These are phyloP conservation scores for Paecilomyces dactylethromorphus DNA, from an alignment of 2,329 filamentous ascomycete species.

Conservation along the genomic window DNA sequence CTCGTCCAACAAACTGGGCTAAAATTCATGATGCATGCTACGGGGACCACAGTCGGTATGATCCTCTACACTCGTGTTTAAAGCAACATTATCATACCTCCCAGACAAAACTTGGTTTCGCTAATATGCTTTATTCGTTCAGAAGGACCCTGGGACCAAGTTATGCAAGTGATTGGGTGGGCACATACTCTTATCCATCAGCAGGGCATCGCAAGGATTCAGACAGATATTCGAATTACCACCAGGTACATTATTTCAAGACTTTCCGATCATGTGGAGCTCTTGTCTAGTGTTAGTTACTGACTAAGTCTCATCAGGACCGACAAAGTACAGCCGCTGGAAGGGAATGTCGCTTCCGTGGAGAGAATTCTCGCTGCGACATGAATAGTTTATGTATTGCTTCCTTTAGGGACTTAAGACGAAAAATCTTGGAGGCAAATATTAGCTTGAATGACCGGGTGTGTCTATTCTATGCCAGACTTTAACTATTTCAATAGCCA, in stretches of 20 bases:
- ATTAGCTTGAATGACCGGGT: too few species aligned
- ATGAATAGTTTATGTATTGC: background rate
- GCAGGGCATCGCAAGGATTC: slow-evolving; percentile 67
- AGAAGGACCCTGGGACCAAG: slow-evolving; percentile 86
- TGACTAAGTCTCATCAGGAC: slow-evolving; percentile 44
- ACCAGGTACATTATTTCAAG: slow-evolving; percentile 48
- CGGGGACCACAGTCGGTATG: slow-evolving; percentile 79
- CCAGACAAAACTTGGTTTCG: background rate
- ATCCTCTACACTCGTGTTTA: background rate
- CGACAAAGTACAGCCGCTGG: slow-evolving; percentile 70
- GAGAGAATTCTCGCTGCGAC: slow-evolving; percentile 39
- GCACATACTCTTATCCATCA: slow-evolving; percentile 68
- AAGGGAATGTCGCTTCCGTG: slow-evolving; percentile 62
- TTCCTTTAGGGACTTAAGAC: background rate
- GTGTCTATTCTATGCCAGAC: background rate
- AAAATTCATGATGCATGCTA: slow-evolving; percentile 77
- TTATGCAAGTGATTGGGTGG: slow-evolving; percentile 71
- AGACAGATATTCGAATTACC: slow-evolving; percentile 77
- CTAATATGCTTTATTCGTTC: background rate
- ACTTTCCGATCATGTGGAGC: background rate
- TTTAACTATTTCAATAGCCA: background rate
- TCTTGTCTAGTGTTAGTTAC: background rate
- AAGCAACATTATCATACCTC: background rate
- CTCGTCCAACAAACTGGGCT: slow-evolving; percentile 71
- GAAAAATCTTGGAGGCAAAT: too few species aligned